These are phyloP conservation scores for Trametes sanguinea DNA, from an alignment of 768 basidiomycete species.

Conservation along the genomic window DNA sequence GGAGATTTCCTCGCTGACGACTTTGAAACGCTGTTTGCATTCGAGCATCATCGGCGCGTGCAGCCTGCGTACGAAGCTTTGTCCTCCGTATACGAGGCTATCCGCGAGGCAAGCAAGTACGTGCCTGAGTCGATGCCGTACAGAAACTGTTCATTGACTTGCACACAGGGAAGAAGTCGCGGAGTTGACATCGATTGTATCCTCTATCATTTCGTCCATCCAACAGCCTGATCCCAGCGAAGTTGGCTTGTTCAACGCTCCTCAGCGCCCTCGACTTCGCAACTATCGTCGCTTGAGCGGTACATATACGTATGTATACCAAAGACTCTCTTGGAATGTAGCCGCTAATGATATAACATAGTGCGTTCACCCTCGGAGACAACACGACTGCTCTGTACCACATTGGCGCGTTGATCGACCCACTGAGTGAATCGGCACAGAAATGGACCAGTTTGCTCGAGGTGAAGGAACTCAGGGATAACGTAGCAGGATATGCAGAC, in stretches of 20 bases:
- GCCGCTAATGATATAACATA: constrained; percentile 30
- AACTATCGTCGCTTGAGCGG: constrained; percentile 63
- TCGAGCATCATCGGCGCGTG: constrained; percentile 73
- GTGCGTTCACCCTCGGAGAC: constrained; percentile 72
- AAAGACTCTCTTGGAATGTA: neutral
- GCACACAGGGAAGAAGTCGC: constrained; percentile 52
- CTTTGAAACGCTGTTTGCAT: constrained; percentile 67
- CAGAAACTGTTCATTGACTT: neutral
- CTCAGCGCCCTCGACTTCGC: constrained; percentile 56
- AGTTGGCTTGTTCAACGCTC: constrained; percentile 68
- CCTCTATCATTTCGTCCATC: constrained; percentile 72
- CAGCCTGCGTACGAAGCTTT: constrained; percentile 71
- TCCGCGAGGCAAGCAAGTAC: constrained; percentile 13
- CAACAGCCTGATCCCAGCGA: constrained; percentile 75
- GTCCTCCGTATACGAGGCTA: constrained; percentile 41
- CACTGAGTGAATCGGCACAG: constrained; percentile 81
- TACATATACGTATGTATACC: constrained; percentile 59
- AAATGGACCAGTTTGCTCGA: constrained; percentile 81
- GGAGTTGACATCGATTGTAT: constrained; percentile 61
- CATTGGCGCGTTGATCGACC: constrained; percentile 77
- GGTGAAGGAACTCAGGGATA: constrained; percentile 41
- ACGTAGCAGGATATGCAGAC: neutral
- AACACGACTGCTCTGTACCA: constrained; percentile 65
- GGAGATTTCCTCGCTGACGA: constrained; percentile 70
- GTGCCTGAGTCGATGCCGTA: neutral